phyloP scores from a whole-genome alignment of 2,329 filamentous ascomycete genomes.

The Penicillium janthinellum region DNA sequence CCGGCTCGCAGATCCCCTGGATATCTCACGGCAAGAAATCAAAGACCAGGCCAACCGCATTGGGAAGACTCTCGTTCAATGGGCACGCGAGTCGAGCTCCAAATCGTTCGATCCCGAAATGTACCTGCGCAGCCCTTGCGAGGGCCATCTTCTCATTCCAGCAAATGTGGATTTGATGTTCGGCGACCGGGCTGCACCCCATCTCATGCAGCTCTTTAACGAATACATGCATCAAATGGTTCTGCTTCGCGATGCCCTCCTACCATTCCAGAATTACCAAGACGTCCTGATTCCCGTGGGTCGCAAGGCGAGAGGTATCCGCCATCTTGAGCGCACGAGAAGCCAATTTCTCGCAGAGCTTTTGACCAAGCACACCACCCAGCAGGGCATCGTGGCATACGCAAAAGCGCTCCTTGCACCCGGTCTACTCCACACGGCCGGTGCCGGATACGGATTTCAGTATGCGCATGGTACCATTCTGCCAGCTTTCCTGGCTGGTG shows the following conservation, averaged over 20 bases:
- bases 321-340: constrained; percentile 15
- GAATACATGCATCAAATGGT: constrained; percentile 32
- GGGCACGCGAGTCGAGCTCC: constrained; percentile 10
- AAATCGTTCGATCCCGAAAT: constrained; percentile 12
- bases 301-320: constrained; percentile 16
- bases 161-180: constrained; percentile 25
- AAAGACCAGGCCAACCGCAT: constrained; percentile 20
- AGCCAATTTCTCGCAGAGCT: constrained; percentile 19
- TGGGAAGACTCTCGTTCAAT: constrained; percentile 18
- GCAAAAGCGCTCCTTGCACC: constrained; percentile 21
- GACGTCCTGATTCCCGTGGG: constrained; percentile 22
- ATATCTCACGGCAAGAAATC: constrained; percentile 20
- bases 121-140: constrained; percentile 22
- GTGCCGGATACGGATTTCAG: constrained; percentile 29
- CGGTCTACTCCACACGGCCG: background rate
- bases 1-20: constrained; percentile 8
- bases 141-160: constrained; percentile 24
- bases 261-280: constrained; percentile 26
- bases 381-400: constrained; percentile 9
- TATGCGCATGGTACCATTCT: constrained; percentile 26
- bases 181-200: constrained; percentile 19
- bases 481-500: constrained; percentile 22
- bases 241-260: constrained; percentile 22
- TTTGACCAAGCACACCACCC: constrained; percentile 19
- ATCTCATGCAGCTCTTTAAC: constrained; percentile 28